Percentiles rank a stretch among this genome's conserved stretches.
phyloP scores from a whole-genome alignment of 495 filamentous ascomycete species.

The Penicillium coffeae region DNA sequence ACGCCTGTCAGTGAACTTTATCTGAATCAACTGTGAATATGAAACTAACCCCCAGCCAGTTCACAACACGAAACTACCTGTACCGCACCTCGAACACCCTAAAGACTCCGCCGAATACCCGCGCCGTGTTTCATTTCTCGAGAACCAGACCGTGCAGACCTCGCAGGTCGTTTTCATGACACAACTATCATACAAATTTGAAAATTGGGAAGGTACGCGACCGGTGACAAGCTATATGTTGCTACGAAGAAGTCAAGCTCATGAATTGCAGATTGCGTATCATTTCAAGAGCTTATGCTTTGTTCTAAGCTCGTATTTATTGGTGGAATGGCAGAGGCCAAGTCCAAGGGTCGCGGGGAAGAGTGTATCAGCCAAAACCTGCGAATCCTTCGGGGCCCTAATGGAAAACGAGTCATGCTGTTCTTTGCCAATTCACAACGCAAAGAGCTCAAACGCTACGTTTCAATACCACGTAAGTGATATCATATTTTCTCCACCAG shows the following conservation, averaged over 20 bases:
- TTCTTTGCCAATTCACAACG: slow-evolving; percentile 47
- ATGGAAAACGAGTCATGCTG: slow-evolving; percentile 36
- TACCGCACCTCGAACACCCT: slow-evolving; percentile 46
- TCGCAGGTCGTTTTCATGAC: slow-evolving; percentile 40
- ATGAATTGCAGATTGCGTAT: slow-evolving; percentile 30
- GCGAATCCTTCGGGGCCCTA: slow-evolving; percentile 36
- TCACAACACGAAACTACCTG: slow-evolving; percentile 36
- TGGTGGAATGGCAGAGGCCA: slow-evolving; percentile 43
- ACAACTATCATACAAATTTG: slow-evolving; percentile 44
- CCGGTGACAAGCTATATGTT: neutral
- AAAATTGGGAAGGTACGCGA: slow-evolving; percentile 39
- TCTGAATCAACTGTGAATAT: neutral
- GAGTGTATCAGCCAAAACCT: slow-evolving; percentile 50
- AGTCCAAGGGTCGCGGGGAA: slow-evolving; percentile 46
- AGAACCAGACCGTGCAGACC: slow-evolving; percentile 44
- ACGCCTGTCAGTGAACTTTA: slow-evolving; percentile 34
- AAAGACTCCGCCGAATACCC: slow-evolving; percentile 32
- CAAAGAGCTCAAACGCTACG: slow-evolving; percentile 39
- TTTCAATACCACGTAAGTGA: slow-evolving; percentile 40
- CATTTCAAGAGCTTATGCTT: slow-evolving; percentile 44
- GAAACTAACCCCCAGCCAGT: slow-evolving; percentile 21
- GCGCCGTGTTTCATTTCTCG: slow-evolving; percentile 42
- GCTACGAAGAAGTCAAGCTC: neutral
- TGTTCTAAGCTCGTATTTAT: slow-evolving; percentile 40
- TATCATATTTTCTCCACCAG: neutral